A percentile compares a stretch with the other conserved stretches of the same genome.
These are phyloP conservation scores for Termitomyces sp. DNA, from an alignment of 1,284 basidiomycete genomes.

Conservation along the genomic window DNA sequence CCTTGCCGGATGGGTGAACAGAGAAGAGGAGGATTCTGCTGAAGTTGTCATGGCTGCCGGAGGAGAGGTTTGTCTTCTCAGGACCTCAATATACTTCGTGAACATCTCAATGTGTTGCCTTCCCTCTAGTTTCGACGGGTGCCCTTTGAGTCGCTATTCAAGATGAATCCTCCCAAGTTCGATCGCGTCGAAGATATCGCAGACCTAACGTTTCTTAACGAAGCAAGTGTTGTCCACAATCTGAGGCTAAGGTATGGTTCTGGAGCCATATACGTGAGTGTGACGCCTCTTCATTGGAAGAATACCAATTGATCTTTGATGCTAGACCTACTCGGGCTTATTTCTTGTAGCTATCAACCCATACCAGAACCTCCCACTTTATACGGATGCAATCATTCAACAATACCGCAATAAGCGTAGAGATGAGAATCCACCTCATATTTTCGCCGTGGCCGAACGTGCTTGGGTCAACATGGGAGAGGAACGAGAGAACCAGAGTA, in stretches of 20 bases:
- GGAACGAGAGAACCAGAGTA: slow-evolving; percentile 95
- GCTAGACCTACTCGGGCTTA: slow-evolving; percentile 88
- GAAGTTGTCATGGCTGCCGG: slow-evolving; percentile 78
- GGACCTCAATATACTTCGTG: slow-evolving; percentile 1
- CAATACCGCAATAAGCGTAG: slow-evolving; percentile 91
- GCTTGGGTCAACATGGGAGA: slow-evolving; percentile 99
- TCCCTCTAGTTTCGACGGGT: slow-evolving; percentile 61
- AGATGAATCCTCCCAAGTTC: slow-evolving; percentile 99
- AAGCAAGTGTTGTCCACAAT: slow-evolving; percentile 98
- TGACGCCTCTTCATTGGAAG: not conserved
- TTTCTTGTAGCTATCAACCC: slow-evolving; percentile 99
- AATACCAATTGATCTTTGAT: not conserved
- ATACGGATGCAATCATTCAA: slow-evolving; percentile 87
- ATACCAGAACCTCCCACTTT: slow-evolving; percentile 89
- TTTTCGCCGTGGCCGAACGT: slow-evolving; percentile 95
- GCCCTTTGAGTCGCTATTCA: slow-evolving; percentile 75
- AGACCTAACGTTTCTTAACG: slow-evolving; percentile 96
- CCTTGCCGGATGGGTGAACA: slow-evolving; percentile 84
- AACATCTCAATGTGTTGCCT: not conserved
- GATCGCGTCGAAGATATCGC: slow-evolving; percentile 98
- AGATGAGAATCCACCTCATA: slow-evolving; percentile 96
- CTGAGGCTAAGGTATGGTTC: slow-evolving; percentile 88
- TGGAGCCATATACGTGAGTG: slow-evolving; percentile 90
- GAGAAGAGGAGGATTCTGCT: slow-evolving; percentile 74
- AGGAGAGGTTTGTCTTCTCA: slow-evolving; percentile 55